Conservation (phyloP, 805 yeast species). For the Yamadazyma kitorensis region DNA sequence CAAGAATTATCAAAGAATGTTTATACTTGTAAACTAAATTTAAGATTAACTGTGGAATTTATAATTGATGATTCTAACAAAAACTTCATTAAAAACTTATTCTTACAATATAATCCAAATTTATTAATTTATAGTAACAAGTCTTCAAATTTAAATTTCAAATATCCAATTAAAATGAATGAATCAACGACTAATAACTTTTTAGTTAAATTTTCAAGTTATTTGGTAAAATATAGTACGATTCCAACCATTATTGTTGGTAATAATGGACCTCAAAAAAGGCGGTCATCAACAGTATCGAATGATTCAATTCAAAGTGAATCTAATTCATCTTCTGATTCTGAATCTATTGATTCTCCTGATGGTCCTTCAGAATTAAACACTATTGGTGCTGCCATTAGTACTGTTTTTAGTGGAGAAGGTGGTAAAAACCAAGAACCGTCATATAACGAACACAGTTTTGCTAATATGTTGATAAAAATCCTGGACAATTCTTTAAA, state of each 20-base stretch:
- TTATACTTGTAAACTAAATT: constrained; percentile 21
- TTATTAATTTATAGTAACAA: constrained; percentile 36
- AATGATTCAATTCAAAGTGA: constrained; percentile 2
- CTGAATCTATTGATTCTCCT: neutral
- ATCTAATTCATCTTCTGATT: constrained; percentile 1
- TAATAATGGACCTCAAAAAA: neutral
- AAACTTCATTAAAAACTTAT: constrained; percentile 34
- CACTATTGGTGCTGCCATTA: too few relatives aligned
- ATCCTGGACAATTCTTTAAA: constrained; percentile 22
- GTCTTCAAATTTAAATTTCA: constrained; percentile 40
- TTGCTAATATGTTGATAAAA: neutral
- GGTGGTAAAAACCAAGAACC: too few relatives aligned
- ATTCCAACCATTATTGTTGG: constrained; percentile 36
- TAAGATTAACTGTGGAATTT: constrained; percentile 41
- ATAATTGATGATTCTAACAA: constrained; percentile 29
- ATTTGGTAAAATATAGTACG: constrained; percentile 36
- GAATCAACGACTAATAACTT: constrained; percentile 22
- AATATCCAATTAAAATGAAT: constrained; percentile 34
- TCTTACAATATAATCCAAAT: constrained; percentile 41
- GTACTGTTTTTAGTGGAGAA: too few relatives aligned
- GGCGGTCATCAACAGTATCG: neutral
- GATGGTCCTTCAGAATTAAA: neutral
- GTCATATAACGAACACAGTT: too few relatives aligned
- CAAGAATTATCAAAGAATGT: constrained; percentile 10
- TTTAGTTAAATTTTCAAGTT: constrained; percentile 36